Conservation (phyloP, 306 rosid genomes). For the Oxytropis ochrocephala region DNA sequence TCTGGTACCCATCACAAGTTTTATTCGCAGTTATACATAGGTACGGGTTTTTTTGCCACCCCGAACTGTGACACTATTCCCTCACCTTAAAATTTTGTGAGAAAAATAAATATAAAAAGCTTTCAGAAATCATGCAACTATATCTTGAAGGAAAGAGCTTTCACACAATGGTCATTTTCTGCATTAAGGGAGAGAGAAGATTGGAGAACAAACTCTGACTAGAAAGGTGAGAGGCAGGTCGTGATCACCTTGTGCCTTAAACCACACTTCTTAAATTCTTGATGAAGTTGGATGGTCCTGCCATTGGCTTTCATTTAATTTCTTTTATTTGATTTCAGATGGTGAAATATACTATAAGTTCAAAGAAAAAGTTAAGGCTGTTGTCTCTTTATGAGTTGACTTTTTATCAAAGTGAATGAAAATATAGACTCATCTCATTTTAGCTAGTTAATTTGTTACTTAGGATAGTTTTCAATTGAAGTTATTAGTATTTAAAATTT, state of each 20-base stretch:
- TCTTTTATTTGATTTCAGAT: not conserved
- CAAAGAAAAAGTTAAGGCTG: not conserved
- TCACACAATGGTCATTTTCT: constrained; percentile 14
- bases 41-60: too few relatives aligned
- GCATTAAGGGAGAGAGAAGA: constrained; percentile 5
- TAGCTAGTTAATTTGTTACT: not conserved
- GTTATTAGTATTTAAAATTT: too few relatives aligned
- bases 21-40: too few relatives aligned
- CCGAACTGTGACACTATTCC: too few relatives aligned
- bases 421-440: not conserved
- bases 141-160: not conserved
- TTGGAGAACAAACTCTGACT: constrained; percentile 21
- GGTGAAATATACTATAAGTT: not conserved
- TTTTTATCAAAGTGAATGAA: not conserved
- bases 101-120: too few relatives aligned
- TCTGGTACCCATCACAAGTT: too few relatives aligned
- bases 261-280: constrained; percentile 29
- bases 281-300: constrained; percentile 28
- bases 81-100: too few relatives aligned
- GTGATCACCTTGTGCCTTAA: constrained; percentile 30
- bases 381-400: not conserved
- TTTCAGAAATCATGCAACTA: not conserved
- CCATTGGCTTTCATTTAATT: not conserved
- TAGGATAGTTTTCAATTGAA: too few relatives aligned
- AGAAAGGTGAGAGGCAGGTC: constrained; percentile 24